Base-by-base conservation (phyloP, 1,284 basidiomycete species). In the Ganoderma resinaceum region DNA sequence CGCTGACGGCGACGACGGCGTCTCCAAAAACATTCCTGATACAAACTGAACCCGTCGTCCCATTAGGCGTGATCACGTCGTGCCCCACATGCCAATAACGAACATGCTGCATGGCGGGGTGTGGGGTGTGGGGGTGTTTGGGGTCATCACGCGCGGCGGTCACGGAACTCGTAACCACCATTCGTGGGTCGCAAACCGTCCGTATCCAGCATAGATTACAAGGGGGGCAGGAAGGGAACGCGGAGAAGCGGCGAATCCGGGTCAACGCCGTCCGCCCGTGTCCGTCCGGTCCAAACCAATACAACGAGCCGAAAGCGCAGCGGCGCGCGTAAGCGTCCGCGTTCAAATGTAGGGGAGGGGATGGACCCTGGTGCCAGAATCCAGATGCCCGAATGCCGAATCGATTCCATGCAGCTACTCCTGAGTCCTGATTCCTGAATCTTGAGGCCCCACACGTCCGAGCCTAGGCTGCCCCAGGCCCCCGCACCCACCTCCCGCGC, bases 191-290 rank as follows among this genome's bases (percentile, higher is more conserved):
- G 46, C 20, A 49, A 11, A 37, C 58, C 38, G 58, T 60, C 37
- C 57, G 57, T 59, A 59, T 59, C 57, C 20, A 38, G 57, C 35
- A 26, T 38, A 60, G 23, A 60, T 40, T 60, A 60, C 58, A 60
- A 40, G 37, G 35, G 26, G 11, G 23, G 58, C 9, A 60, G 23
- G 23, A n/a, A 60, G 58, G n/a, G 33, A 38, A 59, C 31, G 43
- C 9, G 26, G 37, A 14, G n/a, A 37, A 31, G 29, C 8, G 33
- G 37, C 18, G 33, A 38, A 60, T 38, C 23, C 58, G 23, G 37
- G 37, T n/a, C 55, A 29, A 38, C 29, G 52, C 52, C 52, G 26
- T 8, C 11, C 14, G 29, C 31, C 23, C 29, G 29, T 53, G n/a
- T 43, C 43, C 43, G n/a, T 46, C 43, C 43, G 20, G 52, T 55